Conservation (phyloP, 441 rosid genomes). For the Jatropha podagrica region DNA sequence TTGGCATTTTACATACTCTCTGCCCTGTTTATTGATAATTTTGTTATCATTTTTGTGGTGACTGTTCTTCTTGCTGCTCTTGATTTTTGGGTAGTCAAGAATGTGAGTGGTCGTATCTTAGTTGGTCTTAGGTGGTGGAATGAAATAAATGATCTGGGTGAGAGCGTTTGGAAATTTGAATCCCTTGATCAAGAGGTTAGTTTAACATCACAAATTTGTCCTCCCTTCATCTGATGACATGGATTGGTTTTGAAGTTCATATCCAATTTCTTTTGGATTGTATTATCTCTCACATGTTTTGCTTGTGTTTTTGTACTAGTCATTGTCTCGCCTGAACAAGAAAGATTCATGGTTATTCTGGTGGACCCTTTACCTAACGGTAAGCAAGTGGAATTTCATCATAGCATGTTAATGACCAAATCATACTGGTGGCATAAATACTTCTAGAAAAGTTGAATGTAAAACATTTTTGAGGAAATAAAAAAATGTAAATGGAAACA, state of each 20-base stretch:
- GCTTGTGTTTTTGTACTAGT: constrained; percentile 40
- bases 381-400: constrained; percentile 38
- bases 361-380: constrained; percentile 98
- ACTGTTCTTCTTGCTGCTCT: constrained; percentile 95
- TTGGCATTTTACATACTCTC: constrained; percentile 97
- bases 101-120: constrained; percentile 96
- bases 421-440: not conserved
- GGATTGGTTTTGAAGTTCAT: not conserved
- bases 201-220: not conserved
- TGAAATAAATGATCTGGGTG: constrained; percentile 93
- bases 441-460: not conserved
- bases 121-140: constrained; percentile 99
- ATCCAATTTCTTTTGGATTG: constrained; percentile 3
- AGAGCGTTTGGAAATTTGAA: constrained; percentile 98
- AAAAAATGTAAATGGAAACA: not conserved
- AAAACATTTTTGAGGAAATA: not conserved
- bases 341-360: constrained; percentile 99
- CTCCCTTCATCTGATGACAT: not conserved
- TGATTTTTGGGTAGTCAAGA: constrained; percentile 99
- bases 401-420: not conserved
- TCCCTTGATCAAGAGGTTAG: constrained; percentile 98
- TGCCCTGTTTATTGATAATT: constrained; percentile 74
- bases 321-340: constrained; percentile 91
- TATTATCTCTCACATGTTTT: constrained; percentile 19
- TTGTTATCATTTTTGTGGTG: constrained; percentile 95